Conservation (phyloP, 2,329 filamentous ascomycete species). For the Hypomyces perniciosus region DNA sequence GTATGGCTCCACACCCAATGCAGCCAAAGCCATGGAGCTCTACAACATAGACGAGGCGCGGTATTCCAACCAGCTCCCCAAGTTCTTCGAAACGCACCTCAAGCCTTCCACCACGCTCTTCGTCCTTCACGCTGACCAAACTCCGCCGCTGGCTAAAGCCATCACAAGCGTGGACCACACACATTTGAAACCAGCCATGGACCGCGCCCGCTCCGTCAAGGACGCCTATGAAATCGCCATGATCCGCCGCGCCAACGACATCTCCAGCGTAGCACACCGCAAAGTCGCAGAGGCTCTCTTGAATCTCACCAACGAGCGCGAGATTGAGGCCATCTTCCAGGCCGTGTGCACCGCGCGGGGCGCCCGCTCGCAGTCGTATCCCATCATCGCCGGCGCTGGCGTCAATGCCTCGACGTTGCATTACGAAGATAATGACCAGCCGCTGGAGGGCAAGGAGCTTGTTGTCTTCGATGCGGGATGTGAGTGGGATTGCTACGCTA, state of each 20-base stretch:
- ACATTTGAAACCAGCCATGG: slow-evolving; percentile 64
- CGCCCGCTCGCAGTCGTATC: slow-evolving; percentile 75
- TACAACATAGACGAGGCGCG: slow-evolving; percentile 68
- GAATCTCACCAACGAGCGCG: slow-evolving; percentile 66
- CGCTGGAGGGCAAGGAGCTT: slow-evolving; percentile 63
- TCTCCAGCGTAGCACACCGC: slow-evolving; percentile 72
- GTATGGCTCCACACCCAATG: slow-evolving; percentile 55
- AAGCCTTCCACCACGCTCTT: slow-evolving; percentile 33
- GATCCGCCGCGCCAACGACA: slow-evolving; percentile 72
- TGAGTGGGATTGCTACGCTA: slow-evolving; percentile 80
- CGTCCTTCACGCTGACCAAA: slow-evolving; percentile 44
- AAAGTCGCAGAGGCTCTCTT: slow-evolving; percentile 61
- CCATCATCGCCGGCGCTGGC: slow-evolving; percentile 81
- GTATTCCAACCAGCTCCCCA: slow-evolving; percentile 49
- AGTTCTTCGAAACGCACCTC: slow-evolving; percentile 36
- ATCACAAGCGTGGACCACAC: slow-evolving; percentile 37
- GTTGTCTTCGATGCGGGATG: slow-evolving; percentile 83
- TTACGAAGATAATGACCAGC: slow-evolving; percentile 73
- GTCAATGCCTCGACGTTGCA: slow-evolving; percentile 80
- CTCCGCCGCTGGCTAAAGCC: slow-evolving; percentile 14
- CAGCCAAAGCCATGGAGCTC: slow-evolving; percentile 53
- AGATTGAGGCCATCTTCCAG: slow-evolving; percentile 75
- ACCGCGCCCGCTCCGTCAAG: slow-evolving; percentile 76
- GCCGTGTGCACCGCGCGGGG: slow-evolving; percentile 65
- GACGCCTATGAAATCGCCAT: slow-evolving; percentile 78